Base-by-base conservation (phyloP, 192 early-diverging fungal genomes). In the Linnemannia schmuckeri region DNA sequence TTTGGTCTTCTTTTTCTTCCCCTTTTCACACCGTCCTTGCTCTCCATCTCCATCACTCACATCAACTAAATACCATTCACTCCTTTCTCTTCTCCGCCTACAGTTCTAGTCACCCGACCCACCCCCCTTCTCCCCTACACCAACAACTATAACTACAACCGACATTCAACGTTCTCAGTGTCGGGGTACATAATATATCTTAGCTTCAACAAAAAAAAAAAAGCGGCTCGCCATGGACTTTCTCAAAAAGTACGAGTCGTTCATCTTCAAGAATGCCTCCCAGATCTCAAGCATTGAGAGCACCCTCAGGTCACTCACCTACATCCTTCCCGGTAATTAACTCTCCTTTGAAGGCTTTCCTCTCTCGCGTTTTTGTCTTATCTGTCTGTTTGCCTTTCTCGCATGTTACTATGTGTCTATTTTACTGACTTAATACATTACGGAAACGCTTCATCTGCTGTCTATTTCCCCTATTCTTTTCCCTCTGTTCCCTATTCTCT, bases 281-380 rank as follows among this genome's bases (percentile, higher is more conserved):
- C 95, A 97, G 85, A 93, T 99, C 75, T 95, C 93, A 61, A 94
- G 94, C 49, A 94, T 99, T 68, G 98, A 99, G 87, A 95, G 94
- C 87, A 92, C 94, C 10, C 89, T 97, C 20, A 93, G 97, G 8
- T 95, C 95, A 44, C 91, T 98, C 42, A 96, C 97, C 18, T 99
- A 99, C 76, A 92, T 99, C 44, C 81, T 99, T 27, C 97, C 97
- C 38, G 97, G 96, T 95, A 89, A 18, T 63, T 4, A 24, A 47
- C 35, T 3, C 41, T 47, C 27, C 47, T 57, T n/a, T n/a, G 17
- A 54, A 22, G 70, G 27, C 47, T 41, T 42, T 20, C 52, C 35
- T 42, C n/a, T 33, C 44, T 41, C 37, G 37, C 37, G 22, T 24
- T 24, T 52, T 22, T 52, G 20, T 52, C 18, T 52, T 22, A 20